Percentiles rank a stretch among this genome's conserved stretches.
Evolutionary conservation across 2,329 filamentous ascomycete genomes (phyloP).

Genomic region (Fusarium robinianum): DNA sequence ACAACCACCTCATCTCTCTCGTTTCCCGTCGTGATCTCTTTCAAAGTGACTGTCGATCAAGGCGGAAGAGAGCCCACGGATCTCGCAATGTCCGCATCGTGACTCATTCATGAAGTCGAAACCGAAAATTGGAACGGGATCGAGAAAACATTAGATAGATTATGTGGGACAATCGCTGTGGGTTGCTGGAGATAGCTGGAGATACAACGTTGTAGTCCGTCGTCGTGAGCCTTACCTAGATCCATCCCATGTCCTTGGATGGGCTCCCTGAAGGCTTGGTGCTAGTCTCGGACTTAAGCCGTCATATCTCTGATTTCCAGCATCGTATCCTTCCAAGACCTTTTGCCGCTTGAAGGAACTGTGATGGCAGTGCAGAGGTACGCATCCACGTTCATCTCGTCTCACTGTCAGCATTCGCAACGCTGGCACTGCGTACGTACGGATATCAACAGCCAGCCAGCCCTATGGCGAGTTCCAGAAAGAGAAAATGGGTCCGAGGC

Average conservation of each 20-base stretch:
- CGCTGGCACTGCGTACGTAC: conserved; percentile 1
- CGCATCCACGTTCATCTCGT: conserved; percentile 10
- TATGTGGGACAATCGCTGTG: conserved; percentile 8
- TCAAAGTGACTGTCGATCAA: too few relatives aligned
- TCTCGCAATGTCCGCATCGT: background rate
- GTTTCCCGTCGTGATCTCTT: too few relatives aligned
- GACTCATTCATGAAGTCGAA: conserved; percentile 13
- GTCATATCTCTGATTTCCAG: background rate
- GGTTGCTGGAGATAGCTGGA: conserved; percentile 13
- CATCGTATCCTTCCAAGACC: conserved; percentile 1
- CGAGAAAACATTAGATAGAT: too few relatives aligned
- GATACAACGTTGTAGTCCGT: conserved; percentile 9
- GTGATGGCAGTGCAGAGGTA: background rate
- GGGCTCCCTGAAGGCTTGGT: too few relatives aligned
- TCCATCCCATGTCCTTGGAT: too few relatives aligned
- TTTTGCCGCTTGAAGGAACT: background rate
- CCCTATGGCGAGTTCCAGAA: conserved; percentile 5
- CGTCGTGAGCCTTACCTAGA: too few relatives aligned
- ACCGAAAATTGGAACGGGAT: conserved; percentile 10
- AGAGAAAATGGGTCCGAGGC: background rate
- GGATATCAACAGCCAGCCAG: too few relatives aligned
- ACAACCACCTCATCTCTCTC: too few relatives aligned
- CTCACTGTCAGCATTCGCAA: conserved; percentile 27
- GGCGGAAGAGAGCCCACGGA: too few relatives aligned
- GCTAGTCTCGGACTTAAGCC: conserved; percentile 31